Evolutionary conservation across 1,284 basidiomycete genomes (phyloP).

Genomic region (Meira nashicola): DNA sequence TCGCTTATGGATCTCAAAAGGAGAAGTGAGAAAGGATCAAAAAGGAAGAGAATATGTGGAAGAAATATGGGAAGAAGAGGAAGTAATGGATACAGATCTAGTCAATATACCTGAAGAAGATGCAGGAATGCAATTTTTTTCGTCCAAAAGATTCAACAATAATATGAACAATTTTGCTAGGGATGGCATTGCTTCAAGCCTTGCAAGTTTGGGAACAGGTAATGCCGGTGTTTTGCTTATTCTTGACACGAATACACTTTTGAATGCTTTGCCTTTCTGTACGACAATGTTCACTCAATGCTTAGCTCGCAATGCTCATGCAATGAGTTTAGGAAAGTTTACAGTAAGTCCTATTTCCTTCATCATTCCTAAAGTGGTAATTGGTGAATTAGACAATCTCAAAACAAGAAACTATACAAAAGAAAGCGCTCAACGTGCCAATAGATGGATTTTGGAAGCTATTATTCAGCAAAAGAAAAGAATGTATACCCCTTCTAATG

Average conservation of each 20-base stretch:
- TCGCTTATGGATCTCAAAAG: not conserved
- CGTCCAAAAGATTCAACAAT: too few relatives aligned
- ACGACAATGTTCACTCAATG: conserved; percentile 3
- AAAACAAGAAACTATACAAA: not conserved
- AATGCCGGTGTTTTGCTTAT: not conserved
- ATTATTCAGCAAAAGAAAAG: not conserved
- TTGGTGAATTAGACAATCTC: conserved; percentile 4
- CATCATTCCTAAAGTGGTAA: not conserved
- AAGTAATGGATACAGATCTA: not conserved
- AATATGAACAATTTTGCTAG: too few relatives aligned
- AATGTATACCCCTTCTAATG: not conserved
- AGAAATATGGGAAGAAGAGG: not conserved
- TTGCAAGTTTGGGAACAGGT: too few relatives aligned
- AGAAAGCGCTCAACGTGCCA: not conserved
- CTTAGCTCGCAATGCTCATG: not conserved
- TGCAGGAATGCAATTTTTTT: too few relatives aligned
- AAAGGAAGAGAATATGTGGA: not conserved
- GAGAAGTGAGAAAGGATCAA: not conserved
- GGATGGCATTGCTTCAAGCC: too few relatives aligned
- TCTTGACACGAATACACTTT: not conserved
- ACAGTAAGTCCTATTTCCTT: not conserved
- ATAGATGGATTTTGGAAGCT: not conserved
- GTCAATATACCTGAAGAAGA: too few relatives aligned
- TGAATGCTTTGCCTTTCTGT: not conserved
- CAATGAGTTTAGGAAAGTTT: not conserved